Evolutionary conservation across 148 eudicot genomes (phyloP).

Genomic region (Cornus florida): DNA sequence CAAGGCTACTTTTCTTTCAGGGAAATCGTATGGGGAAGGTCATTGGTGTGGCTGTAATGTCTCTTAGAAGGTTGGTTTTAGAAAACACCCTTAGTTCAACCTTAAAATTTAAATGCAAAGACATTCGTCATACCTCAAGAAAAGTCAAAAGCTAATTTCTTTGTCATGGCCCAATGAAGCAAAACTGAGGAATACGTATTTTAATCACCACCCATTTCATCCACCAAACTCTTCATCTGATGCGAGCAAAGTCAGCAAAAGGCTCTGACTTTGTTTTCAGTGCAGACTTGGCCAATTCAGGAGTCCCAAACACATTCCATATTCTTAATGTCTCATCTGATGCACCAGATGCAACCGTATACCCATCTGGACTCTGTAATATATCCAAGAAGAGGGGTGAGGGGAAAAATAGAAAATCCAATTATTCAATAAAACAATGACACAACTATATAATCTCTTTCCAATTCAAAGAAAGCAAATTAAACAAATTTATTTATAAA

Average conservation of each 20-base stretch:
- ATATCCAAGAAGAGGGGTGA: not conserved
- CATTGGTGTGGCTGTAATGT: no score
- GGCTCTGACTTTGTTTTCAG: conserved; percentile 23
- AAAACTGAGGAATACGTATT: not conserved
- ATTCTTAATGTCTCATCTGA: conserved; percentile 42
- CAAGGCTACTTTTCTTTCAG: no score
- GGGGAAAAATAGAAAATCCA: not conserved
- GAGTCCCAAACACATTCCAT: conserved; percentile 44
- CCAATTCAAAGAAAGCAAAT: not conserved
- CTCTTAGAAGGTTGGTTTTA: no score
- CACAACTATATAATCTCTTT: not conserved
- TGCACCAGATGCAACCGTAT: conserved; percentile 34
- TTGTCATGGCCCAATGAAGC: not conserved
- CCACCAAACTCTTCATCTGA: conserved; percentile 23
- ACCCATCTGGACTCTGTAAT: conserved; percentile 46
- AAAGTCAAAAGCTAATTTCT: not conserved
- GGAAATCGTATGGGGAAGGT: no score
- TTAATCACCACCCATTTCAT: no score
- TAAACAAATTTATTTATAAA: not conserved
- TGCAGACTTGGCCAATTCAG: conserved; percentile 25
- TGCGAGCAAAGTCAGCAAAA: conserved; percentile 32
- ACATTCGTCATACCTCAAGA: not conserved
- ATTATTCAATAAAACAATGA: not conserved
- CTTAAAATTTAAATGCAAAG: not conserved
- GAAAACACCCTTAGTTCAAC: no score